These are phyloP conservation scores for Pyrenula massariospora DNA, from an alignment of 495 filamentous ascomycete genomes.

Conservation along the genomic window DNA sequence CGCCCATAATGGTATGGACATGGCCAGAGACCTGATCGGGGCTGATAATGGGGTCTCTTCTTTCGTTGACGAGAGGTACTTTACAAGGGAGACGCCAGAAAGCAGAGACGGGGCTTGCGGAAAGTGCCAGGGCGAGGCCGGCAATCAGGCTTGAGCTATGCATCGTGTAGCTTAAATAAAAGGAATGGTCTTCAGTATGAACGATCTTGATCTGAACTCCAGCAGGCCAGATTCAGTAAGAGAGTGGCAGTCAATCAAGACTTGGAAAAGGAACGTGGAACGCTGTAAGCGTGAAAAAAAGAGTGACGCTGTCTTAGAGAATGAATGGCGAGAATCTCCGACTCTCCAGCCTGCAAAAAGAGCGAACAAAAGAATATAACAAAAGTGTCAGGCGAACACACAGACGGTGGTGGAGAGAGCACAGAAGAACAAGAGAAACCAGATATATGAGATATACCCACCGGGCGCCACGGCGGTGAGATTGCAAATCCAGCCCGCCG, in stretches of 20 bases:
- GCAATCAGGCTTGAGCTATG: neutral
- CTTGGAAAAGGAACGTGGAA: neutral
- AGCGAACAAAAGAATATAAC: neutral
- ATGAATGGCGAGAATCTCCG: neutral
- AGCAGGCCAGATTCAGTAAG: neutral
- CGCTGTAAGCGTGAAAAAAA: neutral
- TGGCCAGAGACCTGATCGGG: slow-evolving; percentile 49
- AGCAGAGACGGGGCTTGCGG: slow-evolving; percentile 13
- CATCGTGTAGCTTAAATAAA: neutral
- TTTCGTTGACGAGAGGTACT: slow-evolving; percentile 36
- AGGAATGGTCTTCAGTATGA: neutral
- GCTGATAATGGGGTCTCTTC: slow-evolving; percentile 60
- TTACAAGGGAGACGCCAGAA: slow-evolving; percentile 23
- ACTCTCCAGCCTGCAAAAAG: slow-evolving; percentile 1
- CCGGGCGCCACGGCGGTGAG: neutral
- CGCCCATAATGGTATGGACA: slow-evolving; percentile 65
- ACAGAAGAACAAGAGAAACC: neutral
- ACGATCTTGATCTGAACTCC: neutral
- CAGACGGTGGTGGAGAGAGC: neutral
- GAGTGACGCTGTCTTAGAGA: neutral
- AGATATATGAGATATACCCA: neutral
- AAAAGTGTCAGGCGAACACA: neutral
- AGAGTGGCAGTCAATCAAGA: neutral
- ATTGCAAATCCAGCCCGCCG: neutral
- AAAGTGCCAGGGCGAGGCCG: slow-evolving; percentile 11